Base-by-base conservation (phyloP, 1,284 basidiomycete genomes). In the Meripilus lineatus region DNA sequence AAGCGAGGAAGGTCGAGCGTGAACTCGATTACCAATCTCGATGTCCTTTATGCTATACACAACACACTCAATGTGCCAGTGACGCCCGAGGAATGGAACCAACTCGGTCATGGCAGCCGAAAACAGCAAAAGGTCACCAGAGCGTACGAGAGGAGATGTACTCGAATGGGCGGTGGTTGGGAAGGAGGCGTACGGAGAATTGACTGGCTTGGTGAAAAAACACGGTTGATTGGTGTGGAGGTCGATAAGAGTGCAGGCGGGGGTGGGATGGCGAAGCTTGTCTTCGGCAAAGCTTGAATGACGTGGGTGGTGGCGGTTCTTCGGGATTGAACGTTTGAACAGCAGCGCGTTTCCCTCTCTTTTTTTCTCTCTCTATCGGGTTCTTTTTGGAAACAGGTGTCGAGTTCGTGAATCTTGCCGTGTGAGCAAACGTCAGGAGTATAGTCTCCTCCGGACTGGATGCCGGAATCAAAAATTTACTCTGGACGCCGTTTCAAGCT, bases 181-280 rank as follows among this genome's bases (percentile, higher is more conserved):
- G 79, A 82, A 38, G 69, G 71, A 23, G 83, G 83, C 25, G 78
- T 85, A 23, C 70, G 78, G 39, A 64, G 82, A 35, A 60, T 84
- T 15, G 82, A 85, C 61, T 84, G 77, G 72, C 66, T 85, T 32
- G 77, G 76, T 23, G 70, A 73, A 26, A 82, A 80, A 55, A 81
- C 77, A 30, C 63, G 68, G 44, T 58, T 85, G 33, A 67, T 80
- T 33, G 82, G 82, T 28, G 68, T 85, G 47, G 81, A 84, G 52
- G 69, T 78, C 48, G 75, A 75, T 56, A 76, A 73, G 58, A 65
- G 67, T 40, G 52, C 58, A 4, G 63, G 66, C 7, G 65, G 58
- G 14, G 59, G 60, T 40, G 59, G 70, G 36, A 64, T 66, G 6
- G 74, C 71, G 45, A 76, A 70, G 53, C 67, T 76, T 35, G 65